Evolutionary conservation across 1,284 basidiomycete genomes (phyloP).

Genomic region (Ceratobasidium sp.): DNA sequence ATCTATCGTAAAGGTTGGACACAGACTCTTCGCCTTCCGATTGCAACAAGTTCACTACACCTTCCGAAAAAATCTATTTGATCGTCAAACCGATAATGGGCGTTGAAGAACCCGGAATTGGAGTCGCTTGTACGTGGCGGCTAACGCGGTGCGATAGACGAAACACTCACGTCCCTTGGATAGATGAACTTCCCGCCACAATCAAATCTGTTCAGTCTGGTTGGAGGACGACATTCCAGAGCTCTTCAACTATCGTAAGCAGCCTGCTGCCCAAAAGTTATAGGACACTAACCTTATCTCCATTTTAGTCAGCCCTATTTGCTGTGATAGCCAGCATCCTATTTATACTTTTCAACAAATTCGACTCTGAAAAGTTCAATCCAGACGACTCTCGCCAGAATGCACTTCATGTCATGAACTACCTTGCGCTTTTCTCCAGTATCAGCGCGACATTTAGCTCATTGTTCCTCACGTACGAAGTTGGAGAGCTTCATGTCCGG

Average conservation of each 20-base stretch:
- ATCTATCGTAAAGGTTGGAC: neutral
- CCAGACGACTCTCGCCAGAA: neutral
- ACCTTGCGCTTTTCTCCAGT: slow-evolving; percentile 17
- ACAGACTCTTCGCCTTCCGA: neutral
- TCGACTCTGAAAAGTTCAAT: neutral
- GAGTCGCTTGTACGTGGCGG: neutral
- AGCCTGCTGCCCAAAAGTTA: neutral
- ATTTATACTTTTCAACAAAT: neutral
- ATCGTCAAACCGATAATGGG: neutral
- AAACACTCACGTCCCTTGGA: neutral
- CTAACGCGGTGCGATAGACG: neutral
- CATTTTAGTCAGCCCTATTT: neutral
- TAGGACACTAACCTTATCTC: neutral
- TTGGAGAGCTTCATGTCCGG: neutral
- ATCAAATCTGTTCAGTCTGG: slow-evolving; percentile 37
- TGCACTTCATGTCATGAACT: slow-evolving; percentile 3
- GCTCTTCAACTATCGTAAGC: slow-evolving; percentile 21
- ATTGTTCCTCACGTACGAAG: neutral
- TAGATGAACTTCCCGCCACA: slow-evolving; percentile 31
- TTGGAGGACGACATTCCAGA: slow-evolving; percentile 35
- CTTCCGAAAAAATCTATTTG: neutral
- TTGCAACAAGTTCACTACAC: neutral
- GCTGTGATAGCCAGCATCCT: slow-evolving; percentile 5
- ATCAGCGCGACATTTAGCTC: slow-evolving; percentile 12
- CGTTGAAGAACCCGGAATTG: neutral